A percentile compares a stretch with the other conserved stretches of the same genome.
phyloP scores from a whole-genome alignment of 148 eudicot species.

The Vaccinium corymbosum region DNA sequence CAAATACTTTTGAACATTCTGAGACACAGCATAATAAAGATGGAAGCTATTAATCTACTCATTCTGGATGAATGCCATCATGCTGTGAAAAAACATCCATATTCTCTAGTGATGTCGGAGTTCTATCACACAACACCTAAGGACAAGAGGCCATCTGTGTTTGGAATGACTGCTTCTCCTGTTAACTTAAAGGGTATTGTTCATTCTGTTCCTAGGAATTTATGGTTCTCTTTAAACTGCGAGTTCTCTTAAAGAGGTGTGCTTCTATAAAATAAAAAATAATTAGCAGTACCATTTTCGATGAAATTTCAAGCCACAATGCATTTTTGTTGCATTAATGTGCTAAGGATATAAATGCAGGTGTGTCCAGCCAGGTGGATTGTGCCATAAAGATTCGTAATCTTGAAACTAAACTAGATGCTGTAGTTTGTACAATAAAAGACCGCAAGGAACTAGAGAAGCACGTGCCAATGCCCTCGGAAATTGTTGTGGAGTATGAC shows the following conservation, averaged over 20 bases:
- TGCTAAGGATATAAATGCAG: conserved; percentile 33
- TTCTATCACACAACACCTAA: conserved; percentile 93
- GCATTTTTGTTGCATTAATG: conserved; percentile 1
- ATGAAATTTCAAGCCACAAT: not conserved
- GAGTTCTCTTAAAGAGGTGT: conserved; percentile 2
- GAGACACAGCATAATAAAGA: conserved; percentile 93
- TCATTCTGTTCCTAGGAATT: conserved; percentile 1
- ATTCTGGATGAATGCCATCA: conserved; percentile 99
- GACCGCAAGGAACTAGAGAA: conserved; percentile 95
- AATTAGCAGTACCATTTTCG: not conserved
- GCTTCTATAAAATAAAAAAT: not conserved
- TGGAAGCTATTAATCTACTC: conserved; percentile 88
- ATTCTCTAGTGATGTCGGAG: conserved; percentile 97
- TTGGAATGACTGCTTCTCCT: conserved; percentile 99
- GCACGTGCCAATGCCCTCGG: conserved; percentile 97
- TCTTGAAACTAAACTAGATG: conserved; percentile 89
- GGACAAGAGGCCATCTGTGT: conserved; percentile 91
- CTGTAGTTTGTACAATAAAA: conserved; percentile 95
- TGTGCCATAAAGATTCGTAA: conserved; percentile 96
- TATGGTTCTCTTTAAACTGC: not conserved
- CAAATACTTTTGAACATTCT: conserved; percentile 94
- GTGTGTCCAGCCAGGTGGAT: conserved; percentile 97
- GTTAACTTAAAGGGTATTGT: conserved; percentile 90
- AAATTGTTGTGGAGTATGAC: conserved; percentile 87
- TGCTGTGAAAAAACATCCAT: conserved; percentile 99